phyloP scores from a whole-genome alignment of 2,329 filamentous ascomycete species.

The Botrytis squamosa region DNA sequence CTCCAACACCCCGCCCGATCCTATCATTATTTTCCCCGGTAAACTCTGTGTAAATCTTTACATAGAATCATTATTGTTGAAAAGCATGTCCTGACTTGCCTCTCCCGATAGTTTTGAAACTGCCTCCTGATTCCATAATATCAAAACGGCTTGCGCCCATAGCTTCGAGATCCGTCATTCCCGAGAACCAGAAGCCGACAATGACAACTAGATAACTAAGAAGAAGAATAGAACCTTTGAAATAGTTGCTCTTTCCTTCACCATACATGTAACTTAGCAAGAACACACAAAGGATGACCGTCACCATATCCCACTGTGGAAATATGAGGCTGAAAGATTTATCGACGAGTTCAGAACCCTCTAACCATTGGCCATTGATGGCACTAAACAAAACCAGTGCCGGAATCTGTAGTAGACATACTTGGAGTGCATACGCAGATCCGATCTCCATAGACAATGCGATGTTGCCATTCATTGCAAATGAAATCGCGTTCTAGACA shows the following conservation, averaged over 20 bases:
- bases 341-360: conserved; percentile 51
- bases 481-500: conserved; percentile 83
- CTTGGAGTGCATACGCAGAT: conserved; percentile 93
- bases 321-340: conserved; percentile 87
- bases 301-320: conserved; percentile 99
- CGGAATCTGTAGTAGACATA: conserved; percentile 91
- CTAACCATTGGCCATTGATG: conserved; percentile 59
- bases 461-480: conserved; percentile 99
- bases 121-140: conserved; percentile 37
- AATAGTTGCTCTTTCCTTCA: conserved; percentile 99
- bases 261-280: conserved; percentile 96
- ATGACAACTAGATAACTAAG: conserved; percentile 91
- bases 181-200: conserved; percentile 85
- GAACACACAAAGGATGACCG: conserved; percentile 93
- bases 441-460: conserved; percentile 98
- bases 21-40: not conserved
- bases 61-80: conserved; percentile 29
- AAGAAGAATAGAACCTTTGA: conserved; percentile 95
- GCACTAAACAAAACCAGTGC: conserved; percentile 90
- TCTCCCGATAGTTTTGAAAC: conserved; percentile 39
- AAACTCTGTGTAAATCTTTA: too few relatives aligned
- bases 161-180: conserved; percentile 43
- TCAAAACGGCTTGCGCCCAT: conserved; percentile 40
- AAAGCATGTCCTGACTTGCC: conserved; percentile 36
- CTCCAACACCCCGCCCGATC: not conserved